Conservation (phyloP, 2,329 filamentous ascomycete species). For the Ascochyta fabae region DNA sequence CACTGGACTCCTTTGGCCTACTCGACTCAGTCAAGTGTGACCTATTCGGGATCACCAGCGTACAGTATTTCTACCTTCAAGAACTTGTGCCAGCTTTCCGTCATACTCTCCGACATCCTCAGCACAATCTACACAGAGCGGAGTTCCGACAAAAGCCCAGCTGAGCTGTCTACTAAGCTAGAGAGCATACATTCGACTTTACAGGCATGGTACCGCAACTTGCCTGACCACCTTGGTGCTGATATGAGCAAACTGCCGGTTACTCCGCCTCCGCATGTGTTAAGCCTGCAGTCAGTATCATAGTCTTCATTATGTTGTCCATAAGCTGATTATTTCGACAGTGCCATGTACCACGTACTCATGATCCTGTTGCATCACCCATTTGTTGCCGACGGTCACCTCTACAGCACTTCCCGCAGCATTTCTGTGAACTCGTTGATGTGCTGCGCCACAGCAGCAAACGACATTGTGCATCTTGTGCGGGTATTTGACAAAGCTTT, state of each 20-base stretch:
- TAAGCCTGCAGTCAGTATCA: slow-evolving; percentile 34
- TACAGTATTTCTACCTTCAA: slow-evolving; percentile 55
- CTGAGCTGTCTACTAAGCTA: slow-evolving; percentile 48
- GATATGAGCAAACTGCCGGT: slow-evolving; percentile 37
- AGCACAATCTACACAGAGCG: slow-evolving; percentile 51
- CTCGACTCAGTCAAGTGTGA: slow-evolving; percentile 30
- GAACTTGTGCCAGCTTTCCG: slow-evolving; percentile 53
- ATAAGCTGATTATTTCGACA: slow-evolving; percentile 14
- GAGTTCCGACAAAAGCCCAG: slow-evolving; percentile 37
- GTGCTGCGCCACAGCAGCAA: slow-evolving; percentile 56
- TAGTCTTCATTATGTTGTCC: not conserved
- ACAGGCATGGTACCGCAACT: slow-evolving; percentile 50
- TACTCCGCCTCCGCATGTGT: slow-evolving; percentile 47
- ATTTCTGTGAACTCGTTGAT: slow-evolving; percentile 54
- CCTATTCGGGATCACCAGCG: slow-evolving; percentile 46
- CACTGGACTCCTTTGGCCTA: slow-evolving; percentile 57
- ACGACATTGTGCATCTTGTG: slow-evolving; percentile 54
- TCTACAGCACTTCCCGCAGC: slow-evolving; percentile 51
- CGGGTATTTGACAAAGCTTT: slow-evolving; percentile 56
- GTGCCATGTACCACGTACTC: slow-evolving; percentile 58
- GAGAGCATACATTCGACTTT: slow-evolving; percentile 52
- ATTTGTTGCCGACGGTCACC: slow-evolving; percentile 59
- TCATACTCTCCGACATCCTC: slow-evolving; percentile 54
- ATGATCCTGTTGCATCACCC: slow-evolving; percentile 62
- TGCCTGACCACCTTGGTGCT: slow-evolving; percentile 55